Base-by-base conservation (phyloP, 768 basidiomycete genomes). In the Boletus vermiculosoides region DNA sequence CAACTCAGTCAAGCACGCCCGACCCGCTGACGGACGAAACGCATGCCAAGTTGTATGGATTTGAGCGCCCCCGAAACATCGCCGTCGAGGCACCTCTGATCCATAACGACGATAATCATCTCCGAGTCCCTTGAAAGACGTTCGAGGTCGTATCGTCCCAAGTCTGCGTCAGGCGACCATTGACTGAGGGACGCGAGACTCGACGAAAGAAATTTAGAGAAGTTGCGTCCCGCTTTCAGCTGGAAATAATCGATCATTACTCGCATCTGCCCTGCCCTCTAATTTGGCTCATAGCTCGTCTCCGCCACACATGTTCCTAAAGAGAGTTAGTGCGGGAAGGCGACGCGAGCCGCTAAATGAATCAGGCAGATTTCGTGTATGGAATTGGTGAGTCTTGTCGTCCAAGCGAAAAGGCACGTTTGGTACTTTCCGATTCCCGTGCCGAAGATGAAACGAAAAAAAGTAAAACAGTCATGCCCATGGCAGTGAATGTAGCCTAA, bases 11-110 rank as follows among this genome's bases (percentile, higher is more conserved):
- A 13, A 37, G 25, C 12, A 15, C 31, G 4, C 5, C 23, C 15
- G 40, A 55, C 15, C 34, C n/a, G 12, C 56, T 47, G 13, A 58
- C 11, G 3, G 63, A 65, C 36, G 25, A 57, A 37, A 36, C 34
- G 11, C 61, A 72, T 13, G 37, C 62, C 46, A 44, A 48, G 25
- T 25, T 25, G 33, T 34, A 54, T 7, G 42, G 62, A 16, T 58
- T 67, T 28, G 45, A 50, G 36, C 31, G 15, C 6, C 18, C 66
- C 28, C 45, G 30, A 3, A 42, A 44, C 15, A 52, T 56, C 34
- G 52, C 60, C 28, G 2, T 25, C 23, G 40, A 11, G 52, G 18
- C 18, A 18, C 37, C 7, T 39, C 37, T 18, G 13, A 11, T 28
- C 30, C 30, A 20, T n/a, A 20, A 31, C 45, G 28, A 30, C 6